Percentiles rank a stretch among this genome's conserved stretches.
phyloP scores from a whole-genome alignment of 805 yeast genomes.

The Pichia exigua region DNA sequence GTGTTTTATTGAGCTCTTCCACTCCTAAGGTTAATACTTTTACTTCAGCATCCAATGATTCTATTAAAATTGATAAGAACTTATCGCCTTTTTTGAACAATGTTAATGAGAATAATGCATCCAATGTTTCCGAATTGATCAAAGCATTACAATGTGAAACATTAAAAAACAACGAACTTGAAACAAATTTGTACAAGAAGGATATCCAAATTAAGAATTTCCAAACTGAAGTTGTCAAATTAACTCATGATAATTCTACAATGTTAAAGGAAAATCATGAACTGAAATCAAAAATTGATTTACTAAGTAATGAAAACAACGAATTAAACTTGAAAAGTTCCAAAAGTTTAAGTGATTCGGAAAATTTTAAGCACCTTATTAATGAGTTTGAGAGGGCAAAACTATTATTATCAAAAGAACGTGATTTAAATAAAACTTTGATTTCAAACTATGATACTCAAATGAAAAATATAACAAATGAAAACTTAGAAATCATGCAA shows the following conservation, averaged over 20 bases:
- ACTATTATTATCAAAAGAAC: neutral
- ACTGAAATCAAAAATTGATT: neutral
- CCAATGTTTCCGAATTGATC: neutral
- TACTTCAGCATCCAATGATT: neutral
- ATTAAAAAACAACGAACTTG: neutral
- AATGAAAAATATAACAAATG: neutral
- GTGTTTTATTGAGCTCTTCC: conserved; percentile 1
- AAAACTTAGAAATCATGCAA: neutral
- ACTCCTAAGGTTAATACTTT: conserved; percentile 5
- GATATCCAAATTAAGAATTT: neutral
- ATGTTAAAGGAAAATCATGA: neutral
- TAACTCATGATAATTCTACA: neutral
- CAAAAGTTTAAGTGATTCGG: neutral
- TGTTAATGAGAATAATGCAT: neutral
- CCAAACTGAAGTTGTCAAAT: neutral
- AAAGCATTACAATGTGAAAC: neutral
- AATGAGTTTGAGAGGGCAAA: conserved; percentile 1
- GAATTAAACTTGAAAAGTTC: neutral
- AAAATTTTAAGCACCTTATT: neutral
- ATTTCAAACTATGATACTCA: neutral
- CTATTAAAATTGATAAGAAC: neutral
- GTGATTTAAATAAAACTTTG: neutral
- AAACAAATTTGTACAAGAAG: neutral
- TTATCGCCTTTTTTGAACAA: neutral
- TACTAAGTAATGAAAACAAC: neutral